Base-by-base conservation (phyloP, 345 rosid genomes). In the Euphorbia peplus region DNA sequence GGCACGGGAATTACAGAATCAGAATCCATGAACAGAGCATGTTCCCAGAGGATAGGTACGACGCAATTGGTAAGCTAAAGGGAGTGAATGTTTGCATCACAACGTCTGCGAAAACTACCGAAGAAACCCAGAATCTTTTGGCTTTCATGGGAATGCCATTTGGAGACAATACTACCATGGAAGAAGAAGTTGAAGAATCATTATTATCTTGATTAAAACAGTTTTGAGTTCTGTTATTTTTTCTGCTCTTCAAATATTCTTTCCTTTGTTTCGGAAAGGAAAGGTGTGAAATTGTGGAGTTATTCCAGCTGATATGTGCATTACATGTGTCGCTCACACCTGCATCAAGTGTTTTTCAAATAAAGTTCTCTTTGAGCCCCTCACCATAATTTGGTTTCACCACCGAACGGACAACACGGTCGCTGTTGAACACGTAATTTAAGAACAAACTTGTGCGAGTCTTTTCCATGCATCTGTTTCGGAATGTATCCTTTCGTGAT, bases 141-240 rank as follows among this genome's bases (percentile, higher is more conserved):
- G 84, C 90, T 35, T 81, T 95, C 51, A 88, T 95, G 95, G 99
- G 99, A 21, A 89, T 95, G 96, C 99, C 99, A 2, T 91, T 91
- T 74, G 83, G 86, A 79, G 97, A 88, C 68, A 92, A 70, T 68
- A 44, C 64, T 52, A 44, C 81, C 56, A 52, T 52, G 91, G 57
- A 95, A 83, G 95, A 95, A 88, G 89, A 95, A 89, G 78, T 83
- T 88, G 55, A 95, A 80, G 82, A 54, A 87, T 58, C 96, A n/a
- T n/a, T n/a, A 84, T 78, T 93, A 86, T 60, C 89, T 89, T 48
- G 90, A 81, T 76, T 66, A n/a, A n/a, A n/a, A n/a, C n/a, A n/a
- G n/a, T n/a, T n/a, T 9, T 11, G 26, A 10, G 41, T 26, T 39
- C 25, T 25, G 25, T 4, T 24, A 21, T 18, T 41, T 41, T 12